Conservation (phyloP, 768 basidiomycete species). For the Termitomyces sp. region DNA sequence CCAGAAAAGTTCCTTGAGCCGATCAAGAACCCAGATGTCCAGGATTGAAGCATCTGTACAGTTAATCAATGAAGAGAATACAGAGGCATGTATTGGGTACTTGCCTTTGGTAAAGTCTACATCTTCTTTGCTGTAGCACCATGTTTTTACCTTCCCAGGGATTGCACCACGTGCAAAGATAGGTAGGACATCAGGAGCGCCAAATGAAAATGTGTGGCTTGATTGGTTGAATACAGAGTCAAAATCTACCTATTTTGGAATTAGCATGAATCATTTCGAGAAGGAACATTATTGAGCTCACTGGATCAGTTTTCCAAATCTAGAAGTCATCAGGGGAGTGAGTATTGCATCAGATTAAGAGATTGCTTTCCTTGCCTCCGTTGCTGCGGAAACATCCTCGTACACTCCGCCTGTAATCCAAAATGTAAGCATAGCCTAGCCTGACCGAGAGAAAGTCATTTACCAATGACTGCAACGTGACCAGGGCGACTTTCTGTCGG, state of each 20-base stretch:
- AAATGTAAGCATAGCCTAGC: neutral
- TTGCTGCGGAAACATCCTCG: slow-evolving; percentile 85
- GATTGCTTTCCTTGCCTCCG: slow-evolving; percentile 58
- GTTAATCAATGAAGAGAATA: no score
- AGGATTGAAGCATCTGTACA: slow-evolving; percentile 25
- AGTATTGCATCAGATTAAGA: neutral
- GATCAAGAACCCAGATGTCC: slow-evolving; percentile 77
- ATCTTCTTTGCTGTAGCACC: slow-evolving; percentile 71
- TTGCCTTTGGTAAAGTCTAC: slow-evolving; percentile 88
- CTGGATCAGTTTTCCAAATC: slow-evolving; percentile 87
- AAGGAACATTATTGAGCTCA: slow-evolving; percentile 22
- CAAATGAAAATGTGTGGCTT: slow-evolving; percentile 73
- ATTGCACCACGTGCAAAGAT: slow-evolving; percentile 83
- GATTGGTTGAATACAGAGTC: slow-evolving; percentile 89
- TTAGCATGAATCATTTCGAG: slow-evolving; percentile 14
- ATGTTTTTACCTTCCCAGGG: slow-evolving; percentile 65
- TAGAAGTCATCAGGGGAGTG: slow-evolving; percentile 22
- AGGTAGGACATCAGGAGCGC: slow-evolving; percentile 83
- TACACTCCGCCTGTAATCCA: slow-evolving; percentile 71
- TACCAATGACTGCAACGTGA: slow-evolving; percentile 84
- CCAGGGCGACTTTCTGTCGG: slow-evolving; percentile 87
- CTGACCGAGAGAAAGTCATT: slow-evolving; percentile 1
- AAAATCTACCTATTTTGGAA: slow-evolving; percentile 54
- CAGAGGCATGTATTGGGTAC: neutral
- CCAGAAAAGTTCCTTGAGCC: slow-evolving; percentile 52